These are phyloP conservation scores for Cucumis sativus DNA, from an alignment of 306 rosid species.

Conservation along the genomic window Cucumber_9930_V3 NC_026655.2:1794501-1795000, in stretches of 20 bases:
- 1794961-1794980: neutral
- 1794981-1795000: neutral
- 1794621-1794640: slow-evolving; percentile 71
- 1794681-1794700: slow-evolving; percentile 60
- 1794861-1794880: neutral
- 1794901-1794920: neutral
- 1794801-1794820: neutral
- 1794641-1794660: slow-evolving; percentile 55
- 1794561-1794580: slow-evolving; percentile 51
- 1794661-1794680: slow-evolving; percentile 44
- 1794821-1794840: neutral
- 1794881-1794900: neutral
- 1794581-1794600: slow-evolving; percentile 56
- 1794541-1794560: slow-evolving; percentile 46
- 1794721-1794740: neutral
- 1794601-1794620: slow-evolving; percentile 74
- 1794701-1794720: neutral
- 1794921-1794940: neutral
- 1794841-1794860: neutral
- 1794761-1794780: neutral
- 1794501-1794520: slow-evolving; percentile 66
- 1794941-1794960: neutral
- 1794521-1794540: slow-evolving; percentile 94
- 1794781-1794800: neutral
- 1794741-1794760: neutral